phyloP scores from a whole-genome alignment of 1,139 yeast genomes.

The Scheffersomyces quercinus region DNA sequence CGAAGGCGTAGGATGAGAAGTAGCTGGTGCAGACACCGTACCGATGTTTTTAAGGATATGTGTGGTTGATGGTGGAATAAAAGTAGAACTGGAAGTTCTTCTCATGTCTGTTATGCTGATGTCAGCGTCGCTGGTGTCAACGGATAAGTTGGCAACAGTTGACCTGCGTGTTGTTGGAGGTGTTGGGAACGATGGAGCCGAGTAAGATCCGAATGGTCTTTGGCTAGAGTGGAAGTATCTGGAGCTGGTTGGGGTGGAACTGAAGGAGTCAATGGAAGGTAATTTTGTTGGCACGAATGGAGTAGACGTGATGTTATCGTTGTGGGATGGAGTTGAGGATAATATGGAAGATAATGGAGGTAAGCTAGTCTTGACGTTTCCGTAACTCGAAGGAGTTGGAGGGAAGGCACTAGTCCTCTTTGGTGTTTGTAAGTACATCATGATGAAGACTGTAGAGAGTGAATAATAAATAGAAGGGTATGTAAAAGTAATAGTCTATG shows the following conservation, averaged over 20 bases:
- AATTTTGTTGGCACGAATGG: slow-evolving; percentile 9
- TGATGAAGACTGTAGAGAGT: background rate
- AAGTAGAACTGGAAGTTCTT: background rate
- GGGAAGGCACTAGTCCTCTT: slow-evolving; percentile 29
- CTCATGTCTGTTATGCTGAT: slow-evolving; percentile 14
- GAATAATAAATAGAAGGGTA: background rate
- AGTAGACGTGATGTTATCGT: slow-evolving; percentile 5
- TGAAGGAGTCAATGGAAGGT: slow-evolving; percentile 6
- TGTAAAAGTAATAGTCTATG: background rate
- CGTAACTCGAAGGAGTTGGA: slow-evolving; percentile 23
- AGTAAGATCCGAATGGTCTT: background rate
- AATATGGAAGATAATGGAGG: slow-evolving; percentile 46
- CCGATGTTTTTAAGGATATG: slow-evolving; percentile 2
- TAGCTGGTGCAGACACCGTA: slow-evolving; percentile 1
- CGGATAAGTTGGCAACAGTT: background rate
- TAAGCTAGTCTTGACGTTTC: slow-evolving; percentile 23
- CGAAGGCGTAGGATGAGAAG: slow-evolving; percentile 2
- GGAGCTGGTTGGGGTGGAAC: slow-evolving; percentile 1
- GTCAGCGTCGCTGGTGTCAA: slow-evolving; percentile 16
- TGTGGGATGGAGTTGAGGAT: slow-evolving; percentile 7
- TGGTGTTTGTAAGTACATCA: slow-evolving; percentile 26
- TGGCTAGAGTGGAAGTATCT: slow-evolving; percentile 1
- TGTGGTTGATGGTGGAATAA: background rate
- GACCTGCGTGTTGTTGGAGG: background rate
- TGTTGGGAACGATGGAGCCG: background rate